Conservation (phyloP, 768 basidiomycete genomes). For the Coprinellus micaceus region DNA sequence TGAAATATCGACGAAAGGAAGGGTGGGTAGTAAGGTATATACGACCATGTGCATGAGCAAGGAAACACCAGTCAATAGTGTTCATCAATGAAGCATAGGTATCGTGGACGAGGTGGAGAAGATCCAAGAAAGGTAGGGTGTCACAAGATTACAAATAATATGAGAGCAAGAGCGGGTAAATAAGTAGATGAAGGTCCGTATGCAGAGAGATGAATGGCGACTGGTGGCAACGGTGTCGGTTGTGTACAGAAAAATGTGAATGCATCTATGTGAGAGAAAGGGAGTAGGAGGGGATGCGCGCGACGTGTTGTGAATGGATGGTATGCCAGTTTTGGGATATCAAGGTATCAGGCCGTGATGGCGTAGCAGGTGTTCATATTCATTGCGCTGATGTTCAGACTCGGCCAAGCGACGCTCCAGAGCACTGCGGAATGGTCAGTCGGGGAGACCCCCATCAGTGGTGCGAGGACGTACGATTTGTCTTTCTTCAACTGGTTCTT, state of each 20-base stretch:
- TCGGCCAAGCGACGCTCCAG: slow-evolving; percentile 69
- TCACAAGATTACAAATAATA: neutral
- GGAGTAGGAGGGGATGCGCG: no score
- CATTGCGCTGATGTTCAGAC: slow-evolving; percentile 70
- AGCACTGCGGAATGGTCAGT: slow-evolving; percentile 39
- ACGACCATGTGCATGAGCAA: neutral
- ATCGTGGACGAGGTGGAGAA: neutral
- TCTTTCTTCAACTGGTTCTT: slow-evolving; percentile 73
- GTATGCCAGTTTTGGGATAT: neutral
- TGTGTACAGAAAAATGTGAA: neutral
- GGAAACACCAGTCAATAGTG: neutral
- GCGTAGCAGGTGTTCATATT: slow-evolving; percentile 56
- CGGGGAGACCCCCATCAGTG: neutral
- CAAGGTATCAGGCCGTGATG: slow-evolving; percentile 11
- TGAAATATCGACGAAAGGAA: neutral
- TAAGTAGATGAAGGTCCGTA: neutral
- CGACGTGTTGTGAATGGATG: neutral
- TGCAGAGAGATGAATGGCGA: neutral
- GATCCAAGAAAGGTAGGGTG: neutral
- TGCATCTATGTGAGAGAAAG: no score
- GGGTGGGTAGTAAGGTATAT: neutral
- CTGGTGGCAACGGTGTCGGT: neutral
- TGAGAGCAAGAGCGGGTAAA: neutral
- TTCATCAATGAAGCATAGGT: neutral
- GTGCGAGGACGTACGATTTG: slow-evolving; percentile 60